A percentile compares a stretch with the other conserved stretches of the same genome.
These are phyloP conservation scores for Luffa aegyptiaca DNA, from an alignment of 306 rosid species.

Conservation along the genomic window DNA sequence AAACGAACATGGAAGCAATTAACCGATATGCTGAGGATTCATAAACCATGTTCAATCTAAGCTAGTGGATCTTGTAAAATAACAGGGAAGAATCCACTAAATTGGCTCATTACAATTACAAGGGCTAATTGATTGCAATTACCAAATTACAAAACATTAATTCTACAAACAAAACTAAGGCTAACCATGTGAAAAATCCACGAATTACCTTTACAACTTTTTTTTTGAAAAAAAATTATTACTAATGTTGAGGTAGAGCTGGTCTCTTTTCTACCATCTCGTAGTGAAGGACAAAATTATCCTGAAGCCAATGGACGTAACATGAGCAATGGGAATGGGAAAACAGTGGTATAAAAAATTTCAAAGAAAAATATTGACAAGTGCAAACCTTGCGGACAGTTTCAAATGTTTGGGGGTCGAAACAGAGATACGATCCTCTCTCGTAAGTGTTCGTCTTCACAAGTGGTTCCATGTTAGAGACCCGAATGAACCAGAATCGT, in stretches of 20 bases:
- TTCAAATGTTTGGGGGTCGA: slow-evolving; percentile 81
- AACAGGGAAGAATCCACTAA: background rate
- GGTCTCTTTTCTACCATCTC: slow-evolving; percentile 87
- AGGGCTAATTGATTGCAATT: slow-evolving; percentile 3
- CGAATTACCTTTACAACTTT: background rate
- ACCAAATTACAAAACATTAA: background rate
- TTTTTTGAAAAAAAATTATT: too few relatives aligned
- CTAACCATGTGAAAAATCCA: background rate
- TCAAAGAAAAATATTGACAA: background rate
- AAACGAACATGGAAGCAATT: background rate
- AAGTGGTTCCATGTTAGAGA: slow-evolving; percentile 69
- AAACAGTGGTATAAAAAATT: background rate
- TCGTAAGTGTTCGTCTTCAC: slow-evolving; percentile 68
- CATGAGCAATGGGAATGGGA: background rate
- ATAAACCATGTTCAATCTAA: background rate
- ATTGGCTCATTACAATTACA: background rate
- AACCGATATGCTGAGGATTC: background rate
- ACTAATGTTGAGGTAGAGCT: slow-evolving; percentile 55
- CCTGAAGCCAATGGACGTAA: slow-evolving; percentile 41
- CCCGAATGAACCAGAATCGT: slow-evolving; percentile 58
- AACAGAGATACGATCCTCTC: slow-evolving; percentile 83
- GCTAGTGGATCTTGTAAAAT: slow-evolving; percentile 1
- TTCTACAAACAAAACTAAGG: background rate
- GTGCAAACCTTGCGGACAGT: slow-evolving; percentile 66
- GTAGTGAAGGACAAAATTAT: slow-evolving; percentile 61